Evolutionary conservation across 2,329 filamentous ascomycete genomes (phyloP), one percentile per base, ranked within the genome.

Genomic region (Nemania sp.): DNA sequence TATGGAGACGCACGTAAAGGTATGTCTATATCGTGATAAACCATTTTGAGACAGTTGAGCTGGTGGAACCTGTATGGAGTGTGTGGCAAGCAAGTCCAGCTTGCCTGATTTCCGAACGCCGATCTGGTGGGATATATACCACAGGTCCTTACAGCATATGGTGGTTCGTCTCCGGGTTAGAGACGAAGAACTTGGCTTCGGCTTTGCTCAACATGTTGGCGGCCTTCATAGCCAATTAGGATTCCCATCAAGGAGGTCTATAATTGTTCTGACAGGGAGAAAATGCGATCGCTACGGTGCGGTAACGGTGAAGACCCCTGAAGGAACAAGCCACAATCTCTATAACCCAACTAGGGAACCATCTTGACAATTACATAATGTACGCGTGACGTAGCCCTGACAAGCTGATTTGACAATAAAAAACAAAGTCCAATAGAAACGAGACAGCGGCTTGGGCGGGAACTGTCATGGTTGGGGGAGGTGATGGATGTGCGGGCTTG

Each of bases 21-120:
- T 47, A 73, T 71, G 29, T 73, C 67, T 52, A 73, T 71, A 24
- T 73, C 71, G 1, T 71, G 67, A 61, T 73, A 73, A 7, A 69
- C 67, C 69, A 69, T 71, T 18, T 53, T 68, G 47, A 45, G 20
- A 29, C 24, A 18, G 24, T 1, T n/a, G 11, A 35, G 32, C 18
- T 41, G 24, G 45, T 18, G 41, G n/a, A 47, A 35, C 38, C 27
- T 51, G n/a, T 51, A 18, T 41, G 38, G 38, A 41, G 15, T 41
- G 15, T 54, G 22, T 54, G 11, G 18, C 24, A 45, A 2, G 18
- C 18, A 45, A 13, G 26, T 38, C 52, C 13, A 5, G 22, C 43
- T 22, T 47, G 38, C 35, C 43, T 38, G n/a, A 54, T 38, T 26
- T 8, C n/a, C 43, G 15, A 22, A 32, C 56, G 18, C 27, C 35